Evolutionary conservation across 768 basidiomycete genomes (phyloP), one percentile per base, ranked within the genome.

Genomic region (Phylloporus arenicola): DNA sequence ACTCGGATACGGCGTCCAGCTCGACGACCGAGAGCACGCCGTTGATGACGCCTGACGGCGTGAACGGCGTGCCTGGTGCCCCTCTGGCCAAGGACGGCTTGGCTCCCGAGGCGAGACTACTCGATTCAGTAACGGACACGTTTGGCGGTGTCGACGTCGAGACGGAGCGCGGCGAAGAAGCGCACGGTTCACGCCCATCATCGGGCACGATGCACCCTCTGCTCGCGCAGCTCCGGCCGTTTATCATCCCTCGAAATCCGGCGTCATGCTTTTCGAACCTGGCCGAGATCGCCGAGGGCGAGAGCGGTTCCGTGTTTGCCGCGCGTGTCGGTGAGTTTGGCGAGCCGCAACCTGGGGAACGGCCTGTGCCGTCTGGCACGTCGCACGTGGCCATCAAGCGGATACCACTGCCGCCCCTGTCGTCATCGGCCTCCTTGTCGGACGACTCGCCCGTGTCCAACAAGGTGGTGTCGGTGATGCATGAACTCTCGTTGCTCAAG

Each of bases 251-350:
- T 1, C 65, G 79, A 17, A 79, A 89, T 60, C 88, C 88, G 4
- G 72, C 76, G 1, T 72, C 78, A 4, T 76, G 79, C 50, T 91
- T 86, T 64, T 68, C 74, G 9, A 80, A 88, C 53, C 70, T 90
- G 41, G 78, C 77, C 47, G 89, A 90, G 68, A 84, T 92, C 25
- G 89, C 87, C 0, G 86, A 91, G 63, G 88, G 90, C 29, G 89
- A 91, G 61, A 85, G 79, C 37, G 90, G 90, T 4, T 83, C 79
- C 2, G 86, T 92, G 17, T 80, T 69, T 51, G 70, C 73, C 14
- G 78, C 76, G 2, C 62, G 64, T 24, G 64, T 75, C 6, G 39
- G 17, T 14, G 57, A 50, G 4, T 45, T 35, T 61, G 65, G 47
- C 11, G 43, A 48, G 11, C 25, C 29, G 8, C 40, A 46, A 27